Conservation (phyloP, 148 eudicot species). For the Mesembryanthemum crystallinum region DNA sequence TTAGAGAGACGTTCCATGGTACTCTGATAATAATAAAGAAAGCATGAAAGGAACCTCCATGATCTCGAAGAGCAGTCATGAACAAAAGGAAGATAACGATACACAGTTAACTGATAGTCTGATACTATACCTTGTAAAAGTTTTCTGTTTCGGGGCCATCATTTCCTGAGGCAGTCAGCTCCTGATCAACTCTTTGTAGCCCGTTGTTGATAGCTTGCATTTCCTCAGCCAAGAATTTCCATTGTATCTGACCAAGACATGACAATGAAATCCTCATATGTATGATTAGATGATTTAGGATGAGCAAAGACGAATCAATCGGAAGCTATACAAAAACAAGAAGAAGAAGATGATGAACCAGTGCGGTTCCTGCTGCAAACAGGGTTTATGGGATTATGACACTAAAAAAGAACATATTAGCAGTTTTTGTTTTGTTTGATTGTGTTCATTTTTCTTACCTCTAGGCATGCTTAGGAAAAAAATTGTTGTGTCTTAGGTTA, state of each 20-base stretch:
- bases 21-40: background rate
- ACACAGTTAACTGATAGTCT: background rate
- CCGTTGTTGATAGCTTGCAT: conserved; percentile 78
- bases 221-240: conserved; percentile 71
- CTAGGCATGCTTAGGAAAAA: background rate
- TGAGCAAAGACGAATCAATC: background rate
- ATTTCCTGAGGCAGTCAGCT: conserved; percentile 65
- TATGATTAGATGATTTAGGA: background rate
- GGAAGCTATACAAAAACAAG: background rate
- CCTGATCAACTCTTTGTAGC: conserved; percentile 67
- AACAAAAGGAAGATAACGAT: background rate
- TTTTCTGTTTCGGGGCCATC: conserved; percentile 58
- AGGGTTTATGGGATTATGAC: too few relatives aligned
- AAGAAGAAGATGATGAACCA: background rate
- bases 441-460: background rate
- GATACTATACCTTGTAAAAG: conserved; percentile 51
- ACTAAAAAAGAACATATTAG: background rate
- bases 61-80: background rate
- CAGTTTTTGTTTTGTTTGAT: background rate
- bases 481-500: background rate
- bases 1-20: background rate
- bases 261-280: background rate
- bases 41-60: background rate
- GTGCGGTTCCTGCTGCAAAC: background rate
- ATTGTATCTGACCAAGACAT: conserved; percentile 47